Base-by-base conservation (phyloP, 371 early-diverging fungal species). In the Mortierella sp. region DNA sequence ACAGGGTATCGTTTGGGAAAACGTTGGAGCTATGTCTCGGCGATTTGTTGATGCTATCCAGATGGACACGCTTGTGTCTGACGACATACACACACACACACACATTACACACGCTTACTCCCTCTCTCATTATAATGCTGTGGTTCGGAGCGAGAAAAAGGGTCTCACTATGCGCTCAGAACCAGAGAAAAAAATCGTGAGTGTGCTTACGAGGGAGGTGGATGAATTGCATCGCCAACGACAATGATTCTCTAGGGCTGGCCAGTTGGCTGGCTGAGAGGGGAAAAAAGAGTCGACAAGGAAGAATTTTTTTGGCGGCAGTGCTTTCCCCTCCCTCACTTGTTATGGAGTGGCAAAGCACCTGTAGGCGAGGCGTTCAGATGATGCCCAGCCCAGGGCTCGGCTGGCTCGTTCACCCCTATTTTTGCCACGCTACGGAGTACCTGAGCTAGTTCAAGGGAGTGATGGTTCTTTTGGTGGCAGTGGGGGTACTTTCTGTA, bases 131-230 rank as follows among this genome's bases (percentile, higher is more conserved):
- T n/a, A 24, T 43, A 7, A 31, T 65, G 66, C 26, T 22, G 40
- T 37, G 66, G 24, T 44, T 13, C 66, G 66, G 65, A 65, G 65
- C 43, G 26, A 65, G 29, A 29, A 64, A 29, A 65, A 65, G 43
- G 44, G 66, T 44, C 40, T 41, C 66, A 44, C 66, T 66, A 66
- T 45, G 47, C 45, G 37, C 37, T 61, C 61, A 61, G 37, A 9
- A 9, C n/a, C n/a, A n/a, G n/a, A 29, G 9, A 34, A 37, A 19
- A 58, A 58, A 34, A 34, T 58, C 37, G 9, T 22, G 58, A 58
- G 31, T 34, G 61, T 58, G 61, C 34, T 58, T 58, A 58, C 61
- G 61, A 58, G 37, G 39, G n/a, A 19, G 19, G 31, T 13, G 29
- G 26, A 53, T 26, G 0, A 34, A 4, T 13, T 22, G 37, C 22